Conservation (phyloP, 2,329 filamentous ascomycete genomes). For the Trichophaea hybrida region DNA sequence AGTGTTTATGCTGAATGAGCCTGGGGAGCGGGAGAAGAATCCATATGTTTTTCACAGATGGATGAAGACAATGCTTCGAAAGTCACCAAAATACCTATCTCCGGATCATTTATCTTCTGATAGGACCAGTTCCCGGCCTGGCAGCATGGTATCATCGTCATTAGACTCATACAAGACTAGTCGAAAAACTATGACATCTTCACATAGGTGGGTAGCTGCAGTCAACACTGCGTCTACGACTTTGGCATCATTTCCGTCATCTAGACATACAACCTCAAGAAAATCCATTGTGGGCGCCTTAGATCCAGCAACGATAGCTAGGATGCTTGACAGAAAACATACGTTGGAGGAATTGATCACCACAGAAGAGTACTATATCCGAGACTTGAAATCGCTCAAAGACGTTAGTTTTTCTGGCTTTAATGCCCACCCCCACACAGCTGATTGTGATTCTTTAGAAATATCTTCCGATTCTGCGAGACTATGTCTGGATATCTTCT, state of each 20-base stretch:
- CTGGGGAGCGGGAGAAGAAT: neutral
- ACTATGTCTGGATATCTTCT: conserved; percentile 50
- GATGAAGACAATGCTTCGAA: conserved; percentile 7
- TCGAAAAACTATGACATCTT: conserved; percentile 46
- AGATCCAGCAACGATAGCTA: conserved; percentile 56
- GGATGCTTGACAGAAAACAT: conserved; percentile 60
- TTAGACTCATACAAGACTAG: conserved; percentile 14
- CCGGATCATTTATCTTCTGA: neutral
- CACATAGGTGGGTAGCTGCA: conserved; percentile 63
- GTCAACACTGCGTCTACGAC: conserved; percentile 51
- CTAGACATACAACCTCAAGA: conserved; percentile 5
- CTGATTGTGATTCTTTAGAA: conserved; percentile 37
- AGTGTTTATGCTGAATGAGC: neutral
- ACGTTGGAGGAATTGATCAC: conserved; percentile 72
- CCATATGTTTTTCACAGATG: conserved; percentile 4
- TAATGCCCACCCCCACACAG: conserved; percentile 23
- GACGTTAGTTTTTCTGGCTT: conserved; percentile 45
- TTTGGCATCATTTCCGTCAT: conserved; percentile 18
- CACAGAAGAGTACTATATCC: conserved; percentile 80
- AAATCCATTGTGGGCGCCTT: conserved; percentile 41
- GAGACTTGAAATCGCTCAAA: conserved; percentile 70
- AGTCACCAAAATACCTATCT: neutral
- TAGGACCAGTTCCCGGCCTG: neutral
- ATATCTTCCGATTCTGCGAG: conserved; percentile 59
- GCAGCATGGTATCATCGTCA: neutral